Evolutionary conservation across 176 grass and related monocot genomes (phyloP).

Genomic region (Avena sativa): DNA sequence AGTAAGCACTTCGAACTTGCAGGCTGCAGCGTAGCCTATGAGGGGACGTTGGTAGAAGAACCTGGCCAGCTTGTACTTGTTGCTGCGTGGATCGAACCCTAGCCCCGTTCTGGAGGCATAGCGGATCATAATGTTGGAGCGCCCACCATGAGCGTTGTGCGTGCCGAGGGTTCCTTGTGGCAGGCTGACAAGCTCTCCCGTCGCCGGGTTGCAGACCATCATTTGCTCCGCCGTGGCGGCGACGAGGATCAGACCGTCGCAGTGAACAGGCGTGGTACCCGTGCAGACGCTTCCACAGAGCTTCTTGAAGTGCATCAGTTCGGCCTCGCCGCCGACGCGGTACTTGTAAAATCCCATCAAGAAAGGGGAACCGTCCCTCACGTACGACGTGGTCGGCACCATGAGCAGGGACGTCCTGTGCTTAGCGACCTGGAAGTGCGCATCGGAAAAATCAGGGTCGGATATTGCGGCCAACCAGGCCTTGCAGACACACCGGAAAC

Average conservation of each 20-base stretch:
- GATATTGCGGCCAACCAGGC: not conserved
- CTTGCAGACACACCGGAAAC: not conserved
- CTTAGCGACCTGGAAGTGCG: not conserved
- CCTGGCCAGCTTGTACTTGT: not conserved
- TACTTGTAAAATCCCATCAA: too few relatives aligned
- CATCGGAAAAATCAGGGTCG: not conserved
- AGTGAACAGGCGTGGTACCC: not conserved
- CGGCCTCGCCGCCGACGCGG: not conserved
- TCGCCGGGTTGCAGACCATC: slow-evolving; percentile 8
- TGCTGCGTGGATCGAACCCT: slow-evolving; percentile 6
- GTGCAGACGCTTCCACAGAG: not conserved
- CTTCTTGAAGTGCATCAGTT: not conserved
- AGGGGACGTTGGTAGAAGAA: not conserved
- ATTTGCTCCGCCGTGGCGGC: not conserved
- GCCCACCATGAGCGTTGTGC: too few relatives aligned
- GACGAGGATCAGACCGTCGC: not conserved
- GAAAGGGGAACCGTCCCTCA: not conserved
- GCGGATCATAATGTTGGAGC: not conserved
- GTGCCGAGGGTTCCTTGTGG: not conserved
- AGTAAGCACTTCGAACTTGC: slow-evolving; percentile 23
- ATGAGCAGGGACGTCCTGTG: not conserved
- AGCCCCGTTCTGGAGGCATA: not conserved
- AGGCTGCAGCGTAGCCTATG: not conserved
- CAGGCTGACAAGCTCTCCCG: not conserved
- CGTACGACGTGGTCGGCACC: not conserved